Conservation (phyloP, 495 filamentous ascomycete genomes). For the Hyaloscypha bicolor region DNA sequence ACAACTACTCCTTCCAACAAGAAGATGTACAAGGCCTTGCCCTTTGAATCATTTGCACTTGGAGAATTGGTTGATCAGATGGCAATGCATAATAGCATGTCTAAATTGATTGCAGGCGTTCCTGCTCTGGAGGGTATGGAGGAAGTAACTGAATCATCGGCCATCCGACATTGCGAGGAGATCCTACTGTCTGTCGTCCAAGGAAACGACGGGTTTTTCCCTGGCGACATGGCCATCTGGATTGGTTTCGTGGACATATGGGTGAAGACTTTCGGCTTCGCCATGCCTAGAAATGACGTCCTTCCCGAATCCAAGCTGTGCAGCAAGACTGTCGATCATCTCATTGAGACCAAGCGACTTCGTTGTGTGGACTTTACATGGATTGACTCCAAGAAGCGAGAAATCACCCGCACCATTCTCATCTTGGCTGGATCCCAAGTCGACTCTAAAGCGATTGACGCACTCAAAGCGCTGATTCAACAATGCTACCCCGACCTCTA, state of each 20-base stretch:
- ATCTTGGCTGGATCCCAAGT: slow-evolving; percentile 15
- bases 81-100: too few species aligned
- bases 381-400: slow-evolving; percentile 34
- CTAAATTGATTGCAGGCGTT: too few species aligned
- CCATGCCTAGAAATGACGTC: neutral
- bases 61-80: neutral
- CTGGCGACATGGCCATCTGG: slow-evolving; percentile 71
- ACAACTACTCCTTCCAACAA: neutral
- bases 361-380: slow-evolving; percentile 66
- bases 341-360: slow-evolving; percentile 62
- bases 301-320: slow-evolving; percentile 39
- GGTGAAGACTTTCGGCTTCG: slow-evolving; percentile 56
- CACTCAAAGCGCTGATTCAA: slow-evolving; percentile 23
- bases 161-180: slow-evolving; percentile 42
- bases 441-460: slow-evolving; percentile 1
- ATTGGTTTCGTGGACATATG: slow-evolving; percentile 67
- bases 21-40: neutral
- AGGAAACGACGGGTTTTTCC: slow-evolving; percentile 71
- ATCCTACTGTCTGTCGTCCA: slow-evolving; percentile 73
- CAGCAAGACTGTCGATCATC: slow-evolving; percentile 57
- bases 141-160: neutral
- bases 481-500: slow-evolving; percentile 25
- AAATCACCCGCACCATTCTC: slow-evolving; percentile 3
- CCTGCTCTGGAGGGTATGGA: too few species aligned
- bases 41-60: neutral